These are phyloP conservation scores for Corchorus olitorius DNA, from an alignment of 345 rosid species.

Conservation along the genomic window DNA sequence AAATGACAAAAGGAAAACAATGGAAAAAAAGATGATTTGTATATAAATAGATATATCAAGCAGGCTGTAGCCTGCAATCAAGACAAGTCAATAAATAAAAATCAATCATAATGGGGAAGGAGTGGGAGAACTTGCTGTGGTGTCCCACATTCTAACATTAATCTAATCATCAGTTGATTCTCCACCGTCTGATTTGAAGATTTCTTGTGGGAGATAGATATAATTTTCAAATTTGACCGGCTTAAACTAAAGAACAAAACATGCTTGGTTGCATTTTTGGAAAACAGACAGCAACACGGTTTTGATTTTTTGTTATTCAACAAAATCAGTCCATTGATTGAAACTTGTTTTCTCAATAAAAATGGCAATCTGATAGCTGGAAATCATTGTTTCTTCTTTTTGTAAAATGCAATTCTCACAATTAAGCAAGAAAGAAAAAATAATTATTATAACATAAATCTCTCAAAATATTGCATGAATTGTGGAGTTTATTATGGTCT, in stretches of 20 bases:
- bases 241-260: background rate
- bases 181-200: background rate
- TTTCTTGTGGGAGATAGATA: background rate
- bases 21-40: background rate
- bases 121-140: constrained; percentile 7
- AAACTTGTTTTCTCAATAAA: too few relatives aligned
- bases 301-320: background rate
- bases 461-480: too few relatives aligned
- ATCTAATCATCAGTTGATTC: background rate
- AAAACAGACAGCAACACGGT: background rate
- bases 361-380: too few relatives aligned
- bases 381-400: too few relatives aligned
- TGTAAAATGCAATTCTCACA: too few relatives aligned
- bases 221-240: background rate
- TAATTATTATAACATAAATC: too few relatives aligned
- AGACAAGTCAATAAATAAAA: background rate
- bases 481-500: too few relatives aligned
- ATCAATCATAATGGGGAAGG: background rate
- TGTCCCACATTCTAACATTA: background rate
- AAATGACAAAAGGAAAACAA: background rate
- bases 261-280: background rate
- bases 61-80: background rate
- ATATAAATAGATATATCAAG: background rate
- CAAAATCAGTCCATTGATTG: too few relatives aligned
- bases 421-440: too few relatives aligned